These are phyloP conservation scores for Spongospora subterranea DNA, from an alignment of 208 protist species.

Conservation along the genomic window DNA sequence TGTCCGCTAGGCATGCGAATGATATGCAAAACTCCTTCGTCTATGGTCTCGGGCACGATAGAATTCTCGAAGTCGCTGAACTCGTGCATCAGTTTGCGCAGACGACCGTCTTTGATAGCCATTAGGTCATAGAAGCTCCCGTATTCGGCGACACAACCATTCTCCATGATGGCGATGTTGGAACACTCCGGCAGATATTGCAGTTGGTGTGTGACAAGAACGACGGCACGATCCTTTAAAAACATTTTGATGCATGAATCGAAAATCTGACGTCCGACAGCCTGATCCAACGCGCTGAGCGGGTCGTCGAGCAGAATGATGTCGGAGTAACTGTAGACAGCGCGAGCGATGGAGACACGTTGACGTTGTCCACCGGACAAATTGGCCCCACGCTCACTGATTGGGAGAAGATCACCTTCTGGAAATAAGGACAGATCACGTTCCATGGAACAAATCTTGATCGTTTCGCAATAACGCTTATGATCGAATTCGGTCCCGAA, in stretches of 20 bases:
- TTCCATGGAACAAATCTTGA: constrained; percentile 57
- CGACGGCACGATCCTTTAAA: constrained; percentile 46
- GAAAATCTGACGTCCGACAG: constrained; percentile 66
- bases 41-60: neutral
- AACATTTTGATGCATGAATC: constrained; percentile 59
- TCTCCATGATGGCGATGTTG: neutral
- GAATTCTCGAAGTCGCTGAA: neutral
- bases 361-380: constrained; percentile 74
- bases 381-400: constrained; percentile 74
- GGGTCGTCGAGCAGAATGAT: constrained; percentile 80
- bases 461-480: constrained; percentile 4
- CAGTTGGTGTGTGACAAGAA: constrained; percentile 66
- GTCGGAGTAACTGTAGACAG: constrained; percentile 69
- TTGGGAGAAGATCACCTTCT: constrained; percentile 66
- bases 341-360: constrained; percentile 71
- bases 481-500: constrained; percentile 67
- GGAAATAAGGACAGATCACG: constrained; percentile 65
- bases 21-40: constrained; percentile 1
- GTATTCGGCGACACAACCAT: neutral
- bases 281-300: constrained; percentile 67
- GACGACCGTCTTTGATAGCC: neutral
- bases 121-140: constrained; percentile 33
- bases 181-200: constrained; percentile 60
- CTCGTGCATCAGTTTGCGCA: neutral
- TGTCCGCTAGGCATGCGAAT: constrained; percentile 30